A percentile compares a stretch with the other conserved stretches of the same genome.
These are phyloP conservation scores for Camellia oleifera DNA, from an alignment of 179 eudicot genomes.

Conservation along the genomic window DNA sequence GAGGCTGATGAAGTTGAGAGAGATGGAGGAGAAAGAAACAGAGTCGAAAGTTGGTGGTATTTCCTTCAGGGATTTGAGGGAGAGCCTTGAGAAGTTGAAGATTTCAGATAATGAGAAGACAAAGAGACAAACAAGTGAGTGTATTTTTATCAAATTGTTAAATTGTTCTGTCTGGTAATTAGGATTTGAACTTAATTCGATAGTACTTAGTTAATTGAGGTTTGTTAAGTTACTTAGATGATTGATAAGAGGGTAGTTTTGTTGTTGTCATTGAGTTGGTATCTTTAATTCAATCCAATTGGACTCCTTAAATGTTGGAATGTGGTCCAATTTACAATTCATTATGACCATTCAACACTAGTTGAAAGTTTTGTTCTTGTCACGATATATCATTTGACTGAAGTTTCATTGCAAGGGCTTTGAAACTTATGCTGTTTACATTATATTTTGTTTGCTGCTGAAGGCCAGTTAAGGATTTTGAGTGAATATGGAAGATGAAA, in stretches of 20 bases:
- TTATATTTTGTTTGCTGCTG: not conserved
- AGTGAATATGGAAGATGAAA: no score
- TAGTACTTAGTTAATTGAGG: not conserved
- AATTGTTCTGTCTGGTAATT: not conserved
- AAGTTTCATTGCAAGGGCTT: not conserved
- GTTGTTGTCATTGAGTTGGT: not conserved
- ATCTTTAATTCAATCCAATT: not conserved
- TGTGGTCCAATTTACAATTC: not conserved
- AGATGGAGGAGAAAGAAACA: constrained; percentile 36
- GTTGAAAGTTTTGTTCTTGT: not conserved
- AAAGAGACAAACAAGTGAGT: constrained; percentile 22
- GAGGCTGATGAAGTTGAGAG: constrained; percentile 62
- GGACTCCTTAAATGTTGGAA: not conserved
- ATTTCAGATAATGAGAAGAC: not conserved
- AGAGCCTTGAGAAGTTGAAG: constrained; percentile 9
- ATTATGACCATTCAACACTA: not conserved
- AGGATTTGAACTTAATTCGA: not conserved
- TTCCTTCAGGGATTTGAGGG: constrained; percentile 23
- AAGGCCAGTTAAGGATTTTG: no score
- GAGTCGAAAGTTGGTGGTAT: not conserved
- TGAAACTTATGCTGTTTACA: not conserved
- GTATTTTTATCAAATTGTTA: not conserved
- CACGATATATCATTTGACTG: not conserved
- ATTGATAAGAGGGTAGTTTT: not conserved
- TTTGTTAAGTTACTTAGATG: not conserved